Evolutionary conservation across 2,329 filamentous ascomycete genomes (phyloP).

Genomic region (Calonectria honghensis): DNA sequence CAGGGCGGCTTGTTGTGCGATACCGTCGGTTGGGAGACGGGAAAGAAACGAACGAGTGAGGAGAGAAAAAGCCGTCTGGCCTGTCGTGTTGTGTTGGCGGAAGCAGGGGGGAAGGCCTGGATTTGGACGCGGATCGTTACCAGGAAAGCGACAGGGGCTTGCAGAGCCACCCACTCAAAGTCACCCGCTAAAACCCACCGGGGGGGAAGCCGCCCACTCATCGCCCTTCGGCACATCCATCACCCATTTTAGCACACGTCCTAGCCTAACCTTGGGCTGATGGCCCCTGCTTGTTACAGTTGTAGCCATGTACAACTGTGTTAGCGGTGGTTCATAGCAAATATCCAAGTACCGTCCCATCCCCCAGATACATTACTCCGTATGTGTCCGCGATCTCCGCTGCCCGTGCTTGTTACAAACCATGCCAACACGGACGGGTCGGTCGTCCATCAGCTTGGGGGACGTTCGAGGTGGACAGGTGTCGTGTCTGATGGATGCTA

Average conservation of each 20-base stretch:
- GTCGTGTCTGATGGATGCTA: conserved; percentile 9
- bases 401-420: conserved; percentile 30
- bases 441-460: conserved; percentile 1
- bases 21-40: conserved; percentile 31
- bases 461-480: conserved; percentile 14
- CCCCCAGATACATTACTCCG: conserved; percentile 13
- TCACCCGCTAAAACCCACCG: conserved; percentile 31
- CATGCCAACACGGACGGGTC: conserved; percentile 15
- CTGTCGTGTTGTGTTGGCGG: conserved; percentile 40
- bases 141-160: conserved; percentile 34
- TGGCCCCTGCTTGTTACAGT: conserved; percentile 19
- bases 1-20: conserved; percentile 22
- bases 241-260: conserved; percentile 32
- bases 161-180: conserved; percentile 26
- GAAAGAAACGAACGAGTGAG: conserved; percentile 31
- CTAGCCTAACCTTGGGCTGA: conserved; percentile 20
- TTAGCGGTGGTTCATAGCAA: background rate
- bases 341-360: background rate
- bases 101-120: conserved; percentile 30
- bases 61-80: conserved; percentile 29
- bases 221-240: conserved; percentile 26
- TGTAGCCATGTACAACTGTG: background rate
- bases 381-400: background rate
- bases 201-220: conserved; percentile 24
- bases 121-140: conserved; percentile 25